phyloP scores from a whole-genome alignment of 495 filamentous ascomycete genomes.

The Penicillium bovifimosum region DNA sequence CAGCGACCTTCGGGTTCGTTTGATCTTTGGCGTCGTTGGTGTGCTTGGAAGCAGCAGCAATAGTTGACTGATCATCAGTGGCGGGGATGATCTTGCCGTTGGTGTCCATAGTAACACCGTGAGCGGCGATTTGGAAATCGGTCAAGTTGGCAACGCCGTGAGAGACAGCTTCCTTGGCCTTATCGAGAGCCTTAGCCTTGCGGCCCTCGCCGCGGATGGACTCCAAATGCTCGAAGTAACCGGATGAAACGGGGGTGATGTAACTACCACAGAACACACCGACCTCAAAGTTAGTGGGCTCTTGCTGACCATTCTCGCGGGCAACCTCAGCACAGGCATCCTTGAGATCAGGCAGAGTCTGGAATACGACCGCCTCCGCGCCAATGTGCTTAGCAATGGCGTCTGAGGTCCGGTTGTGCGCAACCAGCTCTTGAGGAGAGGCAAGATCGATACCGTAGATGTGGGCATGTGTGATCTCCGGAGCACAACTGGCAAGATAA shows the following conservation, averaged over 20 bases:
- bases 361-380: slow-evolving; percentile 89
- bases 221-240: slow-evolving; percentile 85
- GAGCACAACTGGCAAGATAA: slow-evolving; percentile 82
- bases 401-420: slow-evolving; percentile 63
- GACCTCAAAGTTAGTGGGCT: slow-evolving; percentile 72
- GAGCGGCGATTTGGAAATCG: slow-evolving; percentile 57
- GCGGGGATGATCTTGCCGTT: slow-evolving; percentile 55
- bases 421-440: slow-evolving; percentile 75
- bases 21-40: slow-evolving; percentile 24
- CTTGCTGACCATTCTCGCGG: slow-evolving; percentile 47
- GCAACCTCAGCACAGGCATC: slow-evolving; percentile 69
- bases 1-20: slow-evolving; percentile 33
- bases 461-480: slow-evolving; percentile 73
- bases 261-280: slow-evolving; percentile 94
- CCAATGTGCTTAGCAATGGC: slow-evolving; percentile 77
- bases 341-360: slow-evolving; percentile 77
- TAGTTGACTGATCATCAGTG: background rate
- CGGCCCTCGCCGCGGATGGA: slow-evolving; percentile 64
- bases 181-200: slow-evolving; percentile 65
- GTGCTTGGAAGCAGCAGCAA: background rate
- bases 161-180: slow-evolving; percentile 62
- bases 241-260: slow-evolving; percentile 73
- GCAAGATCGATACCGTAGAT: slow-evolving; percentile 92
- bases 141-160: slow-evolving; percentile 57
- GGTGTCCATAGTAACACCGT: slow-evolving; percentile 54